Evolutionary conservation across 2,329 filamentous ascomycete species (phyloP).

Genomic region (Cordyceps farinosa): DNA sequence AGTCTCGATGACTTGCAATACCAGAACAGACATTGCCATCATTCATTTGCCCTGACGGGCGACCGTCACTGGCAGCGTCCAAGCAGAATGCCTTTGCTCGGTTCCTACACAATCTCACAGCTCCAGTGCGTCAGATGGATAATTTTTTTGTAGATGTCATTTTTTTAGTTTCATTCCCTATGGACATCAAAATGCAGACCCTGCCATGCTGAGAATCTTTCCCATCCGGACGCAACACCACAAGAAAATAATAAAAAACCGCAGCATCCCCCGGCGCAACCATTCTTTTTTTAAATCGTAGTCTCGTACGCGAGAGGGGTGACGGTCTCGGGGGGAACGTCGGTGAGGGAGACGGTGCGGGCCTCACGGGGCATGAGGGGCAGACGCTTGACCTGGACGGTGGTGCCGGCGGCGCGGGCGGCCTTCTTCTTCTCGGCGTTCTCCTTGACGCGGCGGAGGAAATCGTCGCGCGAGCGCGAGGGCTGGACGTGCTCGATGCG

Average conservation of each 20-base stretch:
- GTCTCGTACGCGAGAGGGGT: slow-evolving; percentile 95
- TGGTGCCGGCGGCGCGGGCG: slow-evolving; percentile 84
- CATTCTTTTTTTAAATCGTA: slow-evolving; percentile 69
- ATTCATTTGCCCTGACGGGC: too few relatives aligned
- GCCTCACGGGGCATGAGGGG: slow-evolving; percentile 75
- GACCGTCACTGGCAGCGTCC: neutral
- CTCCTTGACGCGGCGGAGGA: slow-evolving; percentile 92
- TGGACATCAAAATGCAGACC: slow-evolving; percentile 22
- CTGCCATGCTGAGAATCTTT: slow-evolving; percentile 42
- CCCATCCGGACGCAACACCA: slow-evolving; percentile 42
- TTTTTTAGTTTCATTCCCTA: slow-evolving; percentile 20
- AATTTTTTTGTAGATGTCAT: slow-evolving; percentile 15
- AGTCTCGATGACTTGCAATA: too few relatives aligned
- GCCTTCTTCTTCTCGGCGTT: slow-evolving; percentile 91
- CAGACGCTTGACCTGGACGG: slow-evolving; percentile 90
- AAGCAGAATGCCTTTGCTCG: neutral
- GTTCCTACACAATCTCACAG: neutral
- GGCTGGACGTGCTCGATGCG: slow-evolving; percentile 94
- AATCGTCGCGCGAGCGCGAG: slow-evolving; percentile 94
- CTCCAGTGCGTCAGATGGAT: neutral
- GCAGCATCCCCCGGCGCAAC: slow-evolving; percentile 20
- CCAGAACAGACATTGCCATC: too few relatives aligned
- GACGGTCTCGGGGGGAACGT: slow-evolving; percentile 87
- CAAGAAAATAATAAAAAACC: slow-evolving; percentile 38
- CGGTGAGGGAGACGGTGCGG: slow-evolving; percentile 73